Evolutionary conservation across 768 basidiomycete species (phyloP), one percentile per base, ranked within the genome.

Genomic region (Russula lepida): DNA sequence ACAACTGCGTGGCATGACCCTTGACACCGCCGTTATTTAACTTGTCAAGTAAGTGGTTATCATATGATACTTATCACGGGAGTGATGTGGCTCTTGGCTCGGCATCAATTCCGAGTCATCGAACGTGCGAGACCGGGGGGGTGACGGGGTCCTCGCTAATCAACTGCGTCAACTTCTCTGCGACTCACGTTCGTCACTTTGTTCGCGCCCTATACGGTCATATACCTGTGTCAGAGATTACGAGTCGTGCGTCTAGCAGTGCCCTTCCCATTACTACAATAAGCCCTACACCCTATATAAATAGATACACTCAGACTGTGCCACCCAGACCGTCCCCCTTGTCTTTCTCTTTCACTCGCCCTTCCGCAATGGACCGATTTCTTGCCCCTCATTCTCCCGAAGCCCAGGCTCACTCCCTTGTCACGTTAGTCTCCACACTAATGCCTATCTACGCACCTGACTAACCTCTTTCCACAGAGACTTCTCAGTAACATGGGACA

Each of bases 311-410:
- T 32, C 7, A 50, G 19, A 37, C 44, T 8, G 57, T 39, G 56
- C 21, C 37, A 47, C 56, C 28, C 43, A 27, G 37, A 21, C 44
- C n/a, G 15, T 30, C 12, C 35, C 46, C 46, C 44, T n/a, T 44
- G 35, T 52, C 55, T 30, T 58, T 48, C 6, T 27, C 21, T 6
- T 23, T 39, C 15, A n/a, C 23, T 19, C 13, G 2, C 7, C 49
- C 44, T 35, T 12, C 32, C 33, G 19, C 57, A 35, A 87, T 90
- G 82, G 85, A 88, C 66, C 82, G 82, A 68, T 85, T 88, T 72
- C 79, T 88, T 55, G 82, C 85, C 8, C 87, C 89, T 25, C 78
- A 87, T 60, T 82, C 86, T 23, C 84, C 83, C 60, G 89, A 92
- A 73, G 88, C 88, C 52, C 69, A 79, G 58, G 88, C 89, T 25